Conservation (phyloP, 2,329 filamentous ascomycete genomes). For the Verticillium dahliae region DNA sequence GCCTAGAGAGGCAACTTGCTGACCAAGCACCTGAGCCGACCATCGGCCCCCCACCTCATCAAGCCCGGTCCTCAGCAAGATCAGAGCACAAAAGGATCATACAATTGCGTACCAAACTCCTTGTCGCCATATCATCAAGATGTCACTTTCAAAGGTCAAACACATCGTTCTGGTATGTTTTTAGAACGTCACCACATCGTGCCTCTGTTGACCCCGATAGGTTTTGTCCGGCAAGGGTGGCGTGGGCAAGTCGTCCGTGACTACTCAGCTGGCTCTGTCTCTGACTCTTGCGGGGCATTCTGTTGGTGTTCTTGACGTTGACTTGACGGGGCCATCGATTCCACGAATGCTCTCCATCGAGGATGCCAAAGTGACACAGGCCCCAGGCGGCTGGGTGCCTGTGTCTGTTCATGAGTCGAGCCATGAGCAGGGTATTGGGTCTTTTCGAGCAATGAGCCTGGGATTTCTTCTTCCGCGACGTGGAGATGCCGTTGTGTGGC, state of each 20-base stretch:
- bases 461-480: constrained; percentile 80
- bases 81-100: background rate
- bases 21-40: background rate
- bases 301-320: constrained; percentile 92
- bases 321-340: constrained; percentile 93
- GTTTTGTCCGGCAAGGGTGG: constrained; percentile 95
- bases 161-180: constrained; percentile 66
- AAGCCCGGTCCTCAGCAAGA: background rate
- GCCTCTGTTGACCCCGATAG: constrained; percentile 22
- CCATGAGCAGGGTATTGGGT: constrained; percentile 45
- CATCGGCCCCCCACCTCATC: background rate
- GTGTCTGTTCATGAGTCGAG: constrained; percentile 70
- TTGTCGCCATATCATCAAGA: constrained; percentile 18
- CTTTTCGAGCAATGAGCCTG: constrained; percentile 81
- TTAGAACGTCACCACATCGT: background rate
- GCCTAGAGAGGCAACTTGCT: background rate
- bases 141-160: constrained; percentile 66
- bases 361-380: constrained; percentile 81
- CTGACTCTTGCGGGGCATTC: constrained; percentile 79
- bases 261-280: constrained; percentile 87
- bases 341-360: constrained; percentile 92
- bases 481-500: constrained; percentile 92
- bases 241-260: constrained; percentile 97
- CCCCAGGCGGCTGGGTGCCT: constrained; percentile 86
- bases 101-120: background rate